Percentiles rank a stretch among this genome's conserved stretches.
These are phyloP conservation scores for Parietaria judaica DNA, from an alignment of 306 rosid genomes.

Conservation along the genomic window DNA sequence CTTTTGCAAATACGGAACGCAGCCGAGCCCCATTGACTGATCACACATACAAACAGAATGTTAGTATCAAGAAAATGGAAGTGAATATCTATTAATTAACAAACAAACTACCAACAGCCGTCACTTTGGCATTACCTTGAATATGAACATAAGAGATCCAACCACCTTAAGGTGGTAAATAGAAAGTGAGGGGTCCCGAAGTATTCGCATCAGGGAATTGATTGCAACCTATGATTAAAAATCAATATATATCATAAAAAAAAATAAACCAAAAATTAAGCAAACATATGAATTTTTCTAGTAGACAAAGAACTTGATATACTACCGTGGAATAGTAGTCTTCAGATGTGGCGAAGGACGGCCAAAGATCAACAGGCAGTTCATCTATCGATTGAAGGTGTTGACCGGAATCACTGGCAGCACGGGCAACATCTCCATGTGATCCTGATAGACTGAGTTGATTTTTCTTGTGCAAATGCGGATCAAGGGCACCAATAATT, in stretches of 20 bases:
- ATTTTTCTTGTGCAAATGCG: conserved; percentile 83
- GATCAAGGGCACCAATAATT: conserved; percentile 98
- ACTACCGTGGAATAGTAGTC: conserved; percentile 88
- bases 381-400: conserved; percentile 91
- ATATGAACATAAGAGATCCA: conserved; percentile 96
- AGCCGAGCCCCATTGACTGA: conserved; percentile 95
- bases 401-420: conserved; percentile 81
- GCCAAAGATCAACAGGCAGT: conserved; percentile 78
- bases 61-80: conserved; percentile 22
- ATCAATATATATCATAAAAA: not conserved
- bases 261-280: not conserved
- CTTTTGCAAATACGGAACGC: conserved; percentile 95
- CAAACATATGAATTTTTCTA: not conserved
- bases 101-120: not conserved
- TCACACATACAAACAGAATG: conserved; percentile 36
- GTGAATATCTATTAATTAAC: conserved; percentile 2
- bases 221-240: conserved; percentile 71
- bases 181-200: conserved; percentile 95
- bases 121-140: conserved; percentile 52
- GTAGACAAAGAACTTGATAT: conserved; percentile 9
- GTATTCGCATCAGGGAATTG: conserved; percentile 93
- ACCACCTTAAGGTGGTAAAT: conserved; percentile 87
- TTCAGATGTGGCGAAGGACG: conserved; percentile 92
- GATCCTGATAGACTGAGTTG: conserved; percentile 71
- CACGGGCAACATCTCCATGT: conserved; percentile 75